Evolutionary conservation across 176 grass and related monocot species (phyloP).

Genomic region (Oryza meridionalis): DNA sequence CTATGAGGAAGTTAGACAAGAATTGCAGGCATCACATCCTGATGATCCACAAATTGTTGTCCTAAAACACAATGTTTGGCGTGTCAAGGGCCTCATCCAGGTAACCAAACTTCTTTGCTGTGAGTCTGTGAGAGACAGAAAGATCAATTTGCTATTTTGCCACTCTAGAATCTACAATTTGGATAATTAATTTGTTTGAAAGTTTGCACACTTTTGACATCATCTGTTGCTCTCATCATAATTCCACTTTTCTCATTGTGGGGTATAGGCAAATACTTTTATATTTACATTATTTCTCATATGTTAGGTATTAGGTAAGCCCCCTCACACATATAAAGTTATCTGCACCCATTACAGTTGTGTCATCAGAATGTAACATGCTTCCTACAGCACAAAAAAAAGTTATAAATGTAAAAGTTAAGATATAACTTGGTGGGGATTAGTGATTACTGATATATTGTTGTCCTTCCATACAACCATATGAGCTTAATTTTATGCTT

Average conservation of each 20-base stretch:
- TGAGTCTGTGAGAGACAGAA: neutral
- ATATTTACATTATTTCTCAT: neutral
- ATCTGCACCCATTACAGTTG: constrained; percentile 30
- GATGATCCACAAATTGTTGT: constrained; percentile 81
- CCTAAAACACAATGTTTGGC: constrained; percentile 93
- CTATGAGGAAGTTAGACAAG: constrained; percentile 73
- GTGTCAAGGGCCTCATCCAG: constrained; percentile 92
- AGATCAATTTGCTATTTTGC: constrained; percentile 18
- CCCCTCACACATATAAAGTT: constrained; percentile 32
- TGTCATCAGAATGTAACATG: constrained; percentile 30
- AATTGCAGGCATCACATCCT: constrained; percentile 72
- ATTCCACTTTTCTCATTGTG: constrained; percentile 23
- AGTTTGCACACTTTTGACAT: constrained; percentile 11
- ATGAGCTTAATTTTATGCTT: neutral
- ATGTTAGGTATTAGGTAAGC: constrained; percentile 56
- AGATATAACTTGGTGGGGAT: constrained; percentile 32
- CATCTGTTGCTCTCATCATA: constrained; percentile 21
- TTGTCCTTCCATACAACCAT: neutral
- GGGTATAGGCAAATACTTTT: constrained; percentile 38
- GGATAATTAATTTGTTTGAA: constrained; percentile 32
- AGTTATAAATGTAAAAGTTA: constrained; percentile 9
- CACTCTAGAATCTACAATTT: neutral
- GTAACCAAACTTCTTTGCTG: constrained; percentile 40
- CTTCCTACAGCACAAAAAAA: constrained; percentile 24
- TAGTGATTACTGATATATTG: constrained; percentile 17